Evolutionary conservation across 768 basidiomycete species (phyloP), one percentile per base, ranked within the genome.

Genomic region (Leccinum obscurum): DNA sequence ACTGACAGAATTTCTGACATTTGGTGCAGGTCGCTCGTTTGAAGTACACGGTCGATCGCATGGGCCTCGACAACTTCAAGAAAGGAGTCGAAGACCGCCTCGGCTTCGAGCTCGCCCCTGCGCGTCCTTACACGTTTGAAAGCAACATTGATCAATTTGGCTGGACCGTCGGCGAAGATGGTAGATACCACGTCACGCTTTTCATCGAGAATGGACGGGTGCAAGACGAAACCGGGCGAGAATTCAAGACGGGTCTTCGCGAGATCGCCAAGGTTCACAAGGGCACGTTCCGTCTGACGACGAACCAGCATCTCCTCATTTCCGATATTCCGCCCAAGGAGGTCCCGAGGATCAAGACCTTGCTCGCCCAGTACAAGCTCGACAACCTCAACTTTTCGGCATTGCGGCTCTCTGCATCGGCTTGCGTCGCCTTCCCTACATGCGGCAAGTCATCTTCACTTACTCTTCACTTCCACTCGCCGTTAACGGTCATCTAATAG

Each of bases 151-250:
- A 99, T 75, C 88, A 95, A 71, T 98, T 86, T 66, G 97, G 97
- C 49, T 99, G 97, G 97, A 78, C 84, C 57, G 88, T 85, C 17
- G 94, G 93, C 55, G 81, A 89, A 68, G 88, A 98, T 67, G 95
- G 94, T 61, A 86, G 81, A 64, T 89, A 94, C 70, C 94, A 98
- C 74, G 95, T 94, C 75, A 93, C 89, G 54, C 80, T 90, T 74
- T 98, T 95, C 76, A 90, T 99, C 73, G 97, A 99, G 79, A 99
- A 99, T 69, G 96, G 97, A 20, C 92, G 96, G 22, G 84, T 99
- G n/a, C 88, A 94, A 74, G 95, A 98, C 74, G 93, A 95, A 73
- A 88, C 93, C 13, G 91, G 84, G 22, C 84, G 85, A 56, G 86
- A 92, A 64, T 98, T 93, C 86, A 98, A 98, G 83, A 87, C 26